Evolutionary conservation across 2,329 filamentous ascomycete genomes (phyloP).

Genomic region (Nannizzia gypsea): DNA sequence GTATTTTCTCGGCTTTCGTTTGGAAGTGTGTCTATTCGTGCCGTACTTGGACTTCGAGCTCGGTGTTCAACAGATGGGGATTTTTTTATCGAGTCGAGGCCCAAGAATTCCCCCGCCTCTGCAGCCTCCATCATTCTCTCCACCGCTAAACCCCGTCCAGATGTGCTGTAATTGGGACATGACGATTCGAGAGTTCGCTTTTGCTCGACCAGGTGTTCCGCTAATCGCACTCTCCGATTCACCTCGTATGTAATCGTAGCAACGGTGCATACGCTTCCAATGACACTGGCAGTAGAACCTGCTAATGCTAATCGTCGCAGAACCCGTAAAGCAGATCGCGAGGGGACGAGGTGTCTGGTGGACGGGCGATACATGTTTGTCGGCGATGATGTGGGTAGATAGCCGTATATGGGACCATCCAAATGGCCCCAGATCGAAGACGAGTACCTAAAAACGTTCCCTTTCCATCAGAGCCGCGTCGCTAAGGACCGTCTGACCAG

Average conservation of each 20-base stretch:
- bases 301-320: conserved; percentile 28
- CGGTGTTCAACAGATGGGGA: neutral
- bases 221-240: conserved; percentile 29
- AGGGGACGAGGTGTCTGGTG: conserved; percentile 29
- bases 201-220: conserved; percentile 34
- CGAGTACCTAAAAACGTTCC: neutral
- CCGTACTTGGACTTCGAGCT: neutral
- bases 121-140: conserved; percentile 35
- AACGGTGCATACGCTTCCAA: conserved; percentile 31
- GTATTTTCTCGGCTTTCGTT: neutral
- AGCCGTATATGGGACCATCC: neutral
- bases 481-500: neutral
- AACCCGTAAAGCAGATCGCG: conserved; percentile 34
- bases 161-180: conserved; percentile 32
- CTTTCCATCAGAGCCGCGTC: neutral
- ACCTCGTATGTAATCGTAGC: conserved; percentile 33
- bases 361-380: conserved; percentile 18
- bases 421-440: neutral
- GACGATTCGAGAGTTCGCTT: conserved; percentile 33
- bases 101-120: conserved; percentile 33
- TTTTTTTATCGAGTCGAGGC: conserved; percentile 26
- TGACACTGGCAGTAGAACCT: conserved; percentile 21
- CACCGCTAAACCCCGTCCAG: conserved; percentile 26
- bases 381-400: neutral
- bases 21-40: neutral